phyloP scores from a whole-genome alignment of 1,284 basidiomycete species.

The Rhodotorula sp. region DNA sequence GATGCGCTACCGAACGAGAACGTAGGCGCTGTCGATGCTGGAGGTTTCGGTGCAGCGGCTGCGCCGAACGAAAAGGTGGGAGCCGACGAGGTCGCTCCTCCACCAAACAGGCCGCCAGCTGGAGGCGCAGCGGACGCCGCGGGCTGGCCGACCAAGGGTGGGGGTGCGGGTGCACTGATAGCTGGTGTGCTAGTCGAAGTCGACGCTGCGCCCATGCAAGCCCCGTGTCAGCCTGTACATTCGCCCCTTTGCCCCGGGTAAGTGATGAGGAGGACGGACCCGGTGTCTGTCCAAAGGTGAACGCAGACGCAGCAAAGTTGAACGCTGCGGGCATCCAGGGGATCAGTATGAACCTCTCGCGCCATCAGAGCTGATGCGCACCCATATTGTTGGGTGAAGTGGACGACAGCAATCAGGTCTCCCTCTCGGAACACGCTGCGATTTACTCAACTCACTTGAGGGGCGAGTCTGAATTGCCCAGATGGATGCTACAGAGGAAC shows the following conservation, averaged over 20 bases:
- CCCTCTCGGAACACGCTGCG: background rate
- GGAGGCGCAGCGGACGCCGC: slow-evolving; percentile 6
- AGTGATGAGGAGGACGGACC: slow-evolving; percentile 6
- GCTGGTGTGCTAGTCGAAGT: slow-evolving; percentile 16
- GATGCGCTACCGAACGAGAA: slow-evolving; percentile 37
- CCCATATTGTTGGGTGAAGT: slow-evolving; percentile 4
- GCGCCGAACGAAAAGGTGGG: slow-evolving; percentile 47
- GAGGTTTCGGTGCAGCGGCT: slow-evolving; percentile 22
- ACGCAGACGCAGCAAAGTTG: slow-evolving; percentile 34
- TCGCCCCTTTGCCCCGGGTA: background rate
- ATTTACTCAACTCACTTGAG: background rate
- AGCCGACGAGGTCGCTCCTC: slow-evolving; percentile 35
- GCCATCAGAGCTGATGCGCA: background rate
- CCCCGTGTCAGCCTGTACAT: background rate
- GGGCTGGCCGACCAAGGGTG: slow-evolving; percentile 28
- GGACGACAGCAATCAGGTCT: background rate
- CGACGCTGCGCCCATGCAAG: slow-evolving; percentile 8
- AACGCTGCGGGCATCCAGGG: slow-evolving; percentile 20
- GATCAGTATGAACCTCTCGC: background rate
- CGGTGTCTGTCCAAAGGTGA: slow-evolving; percentile 32
- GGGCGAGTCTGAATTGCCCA: too few relatives aligned
- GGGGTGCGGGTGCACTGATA: slow-evolving; percentile 15
- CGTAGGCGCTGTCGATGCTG: slow-evolving; percentile 31
- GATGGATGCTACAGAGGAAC: background rate
- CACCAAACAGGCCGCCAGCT: slow-evolving; percentile 26